phyloP scores from a whole-genome alignment of 169 alveolate species.

The Hepatocystis sp. region DNA sequence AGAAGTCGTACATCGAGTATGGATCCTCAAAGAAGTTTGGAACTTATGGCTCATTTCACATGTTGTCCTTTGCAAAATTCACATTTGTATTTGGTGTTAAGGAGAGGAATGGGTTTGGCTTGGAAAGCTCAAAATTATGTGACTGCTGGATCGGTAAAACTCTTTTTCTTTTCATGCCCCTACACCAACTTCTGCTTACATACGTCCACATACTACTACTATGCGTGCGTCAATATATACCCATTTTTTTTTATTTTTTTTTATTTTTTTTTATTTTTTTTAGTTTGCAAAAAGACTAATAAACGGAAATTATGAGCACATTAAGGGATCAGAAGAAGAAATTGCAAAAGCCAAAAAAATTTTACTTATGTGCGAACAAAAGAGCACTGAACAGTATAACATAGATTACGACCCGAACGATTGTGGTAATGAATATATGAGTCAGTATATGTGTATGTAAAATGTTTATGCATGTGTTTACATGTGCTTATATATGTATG shows the following conservation, averaged over 20 bases:
- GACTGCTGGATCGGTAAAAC: conserved; percentile 83
- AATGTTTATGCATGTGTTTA: not conserved
- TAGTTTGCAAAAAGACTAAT: conserved; percentile 70
- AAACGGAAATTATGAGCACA: conserved; percentile 67
- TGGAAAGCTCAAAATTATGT: conserved; percentile 90
- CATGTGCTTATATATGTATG: not conserved
- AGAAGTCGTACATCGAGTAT: conserved; percentile 73
- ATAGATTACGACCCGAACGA: conserved; percentile 80
- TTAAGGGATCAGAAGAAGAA: conserved; percentile 77
- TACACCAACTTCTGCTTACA: no score
- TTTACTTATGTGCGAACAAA: conserved; percentile 79
- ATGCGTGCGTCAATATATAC: not conserved
- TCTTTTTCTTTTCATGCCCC: no score
- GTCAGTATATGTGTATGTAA: not conserved
- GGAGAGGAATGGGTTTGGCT: conserved; percentile 90
- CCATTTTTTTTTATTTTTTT: not conserved
- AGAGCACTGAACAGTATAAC: conserved; percentile 79
- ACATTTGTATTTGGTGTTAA: conserved; percentile 85
- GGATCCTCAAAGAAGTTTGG: conserved; percentile 83
- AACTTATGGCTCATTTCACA: conserved; percentile 88
- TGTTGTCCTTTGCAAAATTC: conserved; percentile 86
- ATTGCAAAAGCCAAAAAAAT: conserved; percentile 78
- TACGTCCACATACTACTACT: no score
- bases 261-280: not conserved
- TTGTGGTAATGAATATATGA: conserved; percentile 51